A percentile compares a stretch with the other conserved stretches of the same genome.
These are phyloP conservation scores for Ascoidea tarda DNA, from an alignment of 805 yeast genomes.

Conservation along the genomic window DNA sequence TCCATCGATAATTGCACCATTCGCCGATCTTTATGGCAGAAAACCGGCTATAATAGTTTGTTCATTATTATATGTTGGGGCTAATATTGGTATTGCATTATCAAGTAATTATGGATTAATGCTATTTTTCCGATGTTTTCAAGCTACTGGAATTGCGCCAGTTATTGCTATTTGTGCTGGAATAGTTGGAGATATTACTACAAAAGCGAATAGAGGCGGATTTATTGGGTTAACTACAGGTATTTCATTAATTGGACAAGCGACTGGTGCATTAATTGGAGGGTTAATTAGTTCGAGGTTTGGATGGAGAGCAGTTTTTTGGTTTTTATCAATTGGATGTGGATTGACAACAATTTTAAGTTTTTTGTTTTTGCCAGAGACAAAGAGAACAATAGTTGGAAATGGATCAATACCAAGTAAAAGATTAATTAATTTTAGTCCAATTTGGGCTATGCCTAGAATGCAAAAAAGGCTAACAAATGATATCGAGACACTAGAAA, in stretches of 20 bases:
- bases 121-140: conserved; percentile 51
- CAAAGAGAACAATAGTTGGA: conserved; percentile 58
- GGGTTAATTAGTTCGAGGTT: conserved; percentile 32
- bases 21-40: conserved; percentile 64
- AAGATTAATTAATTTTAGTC: conserved; percentile 26
- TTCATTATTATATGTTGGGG: conserved; percentile 39
- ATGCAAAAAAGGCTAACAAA: conserved; percentile 19
- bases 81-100: conserved; percentile 54
- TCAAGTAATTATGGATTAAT: conserved; percentile 42
- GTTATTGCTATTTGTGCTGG: conserved; percentile 59
- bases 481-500: conserved; percentile 15
- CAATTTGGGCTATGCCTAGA: conserved; percentile 22
- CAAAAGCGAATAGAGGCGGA: conserved; percentile 53
- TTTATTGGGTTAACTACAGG: conserved; percentile 56
- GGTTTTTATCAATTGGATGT: conserved; percentile 59
- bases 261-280: conserved; percentile 66
- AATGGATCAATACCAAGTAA: conserved; percentile 53
- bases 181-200: conserved; percentile 59
- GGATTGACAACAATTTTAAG: conserved; percentile 26
- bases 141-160: conserved; percentile 67
- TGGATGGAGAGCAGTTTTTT: conserved; percentile 69
- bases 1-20: conserved; percentile 53
- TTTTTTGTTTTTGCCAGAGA: conserved; percentile 49
- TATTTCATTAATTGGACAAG: conserved; percentile 55
- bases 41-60: conserved; percentile 50